Conservation (phyloP, 2,329 filamentous ascomycete species). For the Aspergillus glaucus region DNA sequence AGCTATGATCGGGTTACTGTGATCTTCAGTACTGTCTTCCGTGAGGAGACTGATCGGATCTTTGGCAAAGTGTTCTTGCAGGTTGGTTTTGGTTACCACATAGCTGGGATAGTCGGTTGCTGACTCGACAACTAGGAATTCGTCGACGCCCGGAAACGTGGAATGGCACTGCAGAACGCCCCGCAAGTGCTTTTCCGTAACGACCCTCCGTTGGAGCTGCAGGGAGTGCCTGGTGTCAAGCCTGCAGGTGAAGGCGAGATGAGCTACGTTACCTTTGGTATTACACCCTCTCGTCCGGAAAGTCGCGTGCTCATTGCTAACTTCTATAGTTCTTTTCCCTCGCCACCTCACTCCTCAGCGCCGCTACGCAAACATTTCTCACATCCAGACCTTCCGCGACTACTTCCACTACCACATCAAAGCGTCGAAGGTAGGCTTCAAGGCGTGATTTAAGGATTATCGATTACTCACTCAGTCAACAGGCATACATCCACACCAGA, state of each 20-base stretch:
- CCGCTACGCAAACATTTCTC: slow-evolving; percentile 91
- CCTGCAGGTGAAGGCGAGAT: slow-evolving; percentile 74
- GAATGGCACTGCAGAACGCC: slow-evolving; percentile 82
- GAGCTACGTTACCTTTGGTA: slow-evolving; percentile 97
- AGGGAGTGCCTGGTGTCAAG: slow-evolving; percentile 76
- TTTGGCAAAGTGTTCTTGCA: slow-evolving; percentile 98
- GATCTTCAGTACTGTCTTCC: slow-evolving; percentile 97
- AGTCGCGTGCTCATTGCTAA: slow-evolving; percentile 6
- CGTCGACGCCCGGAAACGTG: slow-evolving; percentile 83
- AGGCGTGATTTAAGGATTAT: neutral
- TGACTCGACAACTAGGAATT: slow-evolving; percentile 60
- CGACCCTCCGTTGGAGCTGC: slow-evolving; percentile 85
- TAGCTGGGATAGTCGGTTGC: neutral
- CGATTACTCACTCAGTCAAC: slow-evolving; percentile 6
- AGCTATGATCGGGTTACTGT: slow-evolving; percentile 96
- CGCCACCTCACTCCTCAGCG: slow-evolving; percentile 85
- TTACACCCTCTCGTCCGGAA: slow-evolving; percentile 14
- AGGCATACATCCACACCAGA: slow-evolving; percentile 95
- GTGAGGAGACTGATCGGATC: slow-evolving; percentile 94
- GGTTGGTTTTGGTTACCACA: slow-evolving; percentile 21
- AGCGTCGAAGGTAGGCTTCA: slow-evolving; percentile 68
- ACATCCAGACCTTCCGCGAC: slow-evolving; percentile 99
- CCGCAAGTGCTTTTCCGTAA: slow-evolving; percentile 95
- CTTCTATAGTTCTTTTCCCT: slow-evolving; percentile 73
- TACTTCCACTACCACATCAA: slow-evolving; percentile 99